These are phyloP conservation scores for Pseudocercospora crystallina DNA, from an alignment of 2,329 filamentous ascomycete species.

Conservation along the genomic window DNA sequence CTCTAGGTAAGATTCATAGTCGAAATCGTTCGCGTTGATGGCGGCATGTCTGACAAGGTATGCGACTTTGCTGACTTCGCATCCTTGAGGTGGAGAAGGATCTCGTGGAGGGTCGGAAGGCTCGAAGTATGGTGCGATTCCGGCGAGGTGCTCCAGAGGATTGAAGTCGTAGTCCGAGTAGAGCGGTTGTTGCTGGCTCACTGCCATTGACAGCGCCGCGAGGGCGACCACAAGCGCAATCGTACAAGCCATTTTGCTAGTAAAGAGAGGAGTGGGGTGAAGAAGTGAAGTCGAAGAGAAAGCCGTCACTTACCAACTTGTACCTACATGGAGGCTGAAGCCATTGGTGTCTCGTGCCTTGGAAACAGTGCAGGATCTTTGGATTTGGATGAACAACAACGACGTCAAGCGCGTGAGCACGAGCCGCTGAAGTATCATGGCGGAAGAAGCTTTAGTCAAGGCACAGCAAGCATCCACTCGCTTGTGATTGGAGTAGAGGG, in stretches of 20 bases:
- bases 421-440: too few species aligned
- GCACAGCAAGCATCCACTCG: too few species aligned
- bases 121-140: slow-evolving; percentile 53
- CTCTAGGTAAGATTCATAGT: slow-evolving; percentile 53
- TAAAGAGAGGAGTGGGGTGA: too few species aligned
- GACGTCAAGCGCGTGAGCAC: not conserved
- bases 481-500: too few species aligned
- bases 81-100: slow-evolving; percentile 50
- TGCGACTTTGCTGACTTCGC: slow-evolving; percentile 51
- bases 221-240: slow-evolving; percentile 15
- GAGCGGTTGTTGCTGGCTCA: slow-evolving; percentile 28
- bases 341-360: too few species aligned
- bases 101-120: slow-evolving; percentile 48
- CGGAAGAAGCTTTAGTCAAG: too few species aligned
- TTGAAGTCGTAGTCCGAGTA: slow-evolving; percentile 45
- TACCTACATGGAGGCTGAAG: too few species aligned
- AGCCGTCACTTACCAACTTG: too few species aligned
- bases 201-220: slow-evolving; percentile 20
- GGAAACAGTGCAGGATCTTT: too few species aligned
- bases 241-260: not conserved
- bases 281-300: too few species aligned
- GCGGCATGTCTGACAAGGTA: slow-evolving; percentile 53
- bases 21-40: slow-evolving; percentile 55
- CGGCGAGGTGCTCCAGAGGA: slow-evolving; percentile 51
- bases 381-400: not conserved